Conservation (phyloP, 2,329 filamentous ascomycete genomes). For the Remersonia thermophila region DNA sequence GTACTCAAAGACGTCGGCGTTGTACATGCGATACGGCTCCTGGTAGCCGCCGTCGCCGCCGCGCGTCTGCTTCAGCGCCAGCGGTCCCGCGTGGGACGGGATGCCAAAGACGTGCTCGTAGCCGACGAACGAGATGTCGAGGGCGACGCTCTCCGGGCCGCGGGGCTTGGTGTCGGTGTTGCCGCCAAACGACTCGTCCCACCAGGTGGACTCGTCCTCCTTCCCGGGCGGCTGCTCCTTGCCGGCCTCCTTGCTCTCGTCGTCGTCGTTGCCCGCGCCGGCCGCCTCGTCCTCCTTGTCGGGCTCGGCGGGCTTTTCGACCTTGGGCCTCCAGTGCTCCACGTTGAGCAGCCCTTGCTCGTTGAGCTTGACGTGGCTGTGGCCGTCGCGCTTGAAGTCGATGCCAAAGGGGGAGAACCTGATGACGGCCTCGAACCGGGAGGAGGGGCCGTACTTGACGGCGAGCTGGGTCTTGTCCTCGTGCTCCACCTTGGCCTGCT, state of each 20-base stretch:
- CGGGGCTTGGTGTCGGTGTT: slow-evolving; percentile 93
- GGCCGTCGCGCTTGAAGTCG: slow-evolving; percentile 74
- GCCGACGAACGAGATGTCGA: slow-evolving; percentile 85
- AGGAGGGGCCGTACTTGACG: slow-evolving; percentile 65
- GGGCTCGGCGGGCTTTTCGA: slow-evolving; percentile 42
- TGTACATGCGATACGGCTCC: slow-evolving; percentile 91
- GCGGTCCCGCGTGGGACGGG: slow-evolving; percentile 77
- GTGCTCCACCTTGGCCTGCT: slow-evolving; percentile 53
- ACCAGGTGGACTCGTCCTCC: slow-evolving; percentile 84
- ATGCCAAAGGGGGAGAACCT: slow-evolving; percentile 71
- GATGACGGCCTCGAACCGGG: slow-evolving; percentile 71
- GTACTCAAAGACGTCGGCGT: slow-evolving; percentile 96
- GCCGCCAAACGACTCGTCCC: slow-evolving; percentile 92
- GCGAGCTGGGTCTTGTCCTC: slow-evolving; percentile 57
- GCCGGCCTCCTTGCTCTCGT: slow-evolving; percentile 42
- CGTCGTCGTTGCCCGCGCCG: background rate
- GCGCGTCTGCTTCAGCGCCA: slow-evolving; percentile 82
- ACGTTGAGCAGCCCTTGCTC: slow-evolving; percentile 81
- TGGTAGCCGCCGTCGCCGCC: slow-evolving; percentile 75
- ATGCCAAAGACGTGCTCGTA: slow-evolving; percentile 92
- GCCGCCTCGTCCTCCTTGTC: slow-evolving; percentile 41
- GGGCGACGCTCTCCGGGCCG: slow-evolving; percentile 79
- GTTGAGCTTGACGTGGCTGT: slow-evolving; percentile 78
- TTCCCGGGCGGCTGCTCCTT: slow-evolving; percentile 30
- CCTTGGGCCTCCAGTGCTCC: slow-evolving; percentile 88